Base-by-base conservation (phyloP, 345 rosid species). In the Acer saccharum region DNA sequence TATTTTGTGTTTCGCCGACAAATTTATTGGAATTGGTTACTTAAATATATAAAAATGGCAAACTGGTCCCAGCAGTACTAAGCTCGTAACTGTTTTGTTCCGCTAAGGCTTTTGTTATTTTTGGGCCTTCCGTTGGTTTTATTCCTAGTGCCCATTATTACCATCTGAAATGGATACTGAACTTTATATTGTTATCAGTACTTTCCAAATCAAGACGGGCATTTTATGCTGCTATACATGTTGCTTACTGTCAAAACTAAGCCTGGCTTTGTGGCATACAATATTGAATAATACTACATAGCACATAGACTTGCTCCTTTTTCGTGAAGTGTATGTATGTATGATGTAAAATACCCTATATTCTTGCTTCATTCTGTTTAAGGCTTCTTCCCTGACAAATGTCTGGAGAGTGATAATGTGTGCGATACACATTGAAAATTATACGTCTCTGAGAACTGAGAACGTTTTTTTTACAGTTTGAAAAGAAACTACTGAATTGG, bases 41-140 rank as follows among this genome's bases (percentile, higher is more conserved):
- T 4, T 35, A 35, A 35, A 35, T 35, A 35, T 35, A 35, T 4
- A 4, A 35, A 35, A 35, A 4, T 0, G 27, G 32, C 88, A 76
- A 89, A 95, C 80, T 93, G 99, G 99, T 95, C 98, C 62, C 6
- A 81, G 0, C 77, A 90, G 75, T 88, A 86, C 87, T 93, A 83
- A 93, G 73, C 76, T 77, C 43, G 41, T 43, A 32, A 75, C 57
- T 14, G 35, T 5, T 35, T 54, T 32, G 23, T 62, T 32, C 52
- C 18, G 39, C 77, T 10, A 13, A 67, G 82, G 78, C 70, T 76
- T 64, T 65, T 74, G 61, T 65, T 82, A 71, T 71, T 68, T 27
- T 57, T 41, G 55, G 54, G 81, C 81, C 83, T 68, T 84, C 69
- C 14, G 2, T 46, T 25, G 44, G 68, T 54, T 77, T 74, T 61